Conservation (phyloP, 2,329 filamentous ascomycete species). For the Colletotrichum liaoningense region DNA sequence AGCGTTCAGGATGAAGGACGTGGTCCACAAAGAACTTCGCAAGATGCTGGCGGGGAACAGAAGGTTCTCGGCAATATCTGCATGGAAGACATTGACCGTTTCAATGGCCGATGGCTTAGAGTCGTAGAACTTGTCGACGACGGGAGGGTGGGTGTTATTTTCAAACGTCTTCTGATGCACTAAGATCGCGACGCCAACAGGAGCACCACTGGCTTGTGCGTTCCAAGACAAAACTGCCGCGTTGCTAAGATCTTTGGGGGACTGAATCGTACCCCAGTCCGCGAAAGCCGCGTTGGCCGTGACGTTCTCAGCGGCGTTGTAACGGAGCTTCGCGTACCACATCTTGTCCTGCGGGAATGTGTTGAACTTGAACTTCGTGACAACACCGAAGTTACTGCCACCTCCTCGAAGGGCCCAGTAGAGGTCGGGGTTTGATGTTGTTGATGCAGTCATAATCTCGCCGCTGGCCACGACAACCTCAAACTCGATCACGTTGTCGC, state of each 20-base stretch:
- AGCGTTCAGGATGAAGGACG: neutral
- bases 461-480: conserved; percentile 54
- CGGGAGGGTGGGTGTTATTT: conserved; percentile 30
- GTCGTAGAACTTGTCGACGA: conserved; percentile 39
- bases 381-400: conserved; percentile 54
- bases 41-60: neutral
- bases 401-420: conserved; percentile 58
- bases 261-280: neutral
- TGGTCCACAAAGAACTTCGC: conserved; percentile 39
- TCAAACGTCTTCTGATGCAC: conserved; percentile 33
- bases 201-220: conserved; percentile 8
- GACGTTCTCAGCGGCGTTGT: neutral
- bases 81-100: conserved; percentile 34
- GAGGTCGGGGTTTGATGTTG: conserved; percentile 48
- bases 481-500: conserved; percentile 52
- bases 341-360: conserved; percentile 34
- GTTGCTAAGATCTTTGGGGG: neutral
- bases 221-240: conserved; percentile 37
- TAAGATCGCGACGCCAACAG: conserved; percentile 18
- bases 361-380: conserved; percentile 41
- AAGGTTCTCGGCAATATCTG: conserved; percentile 29
- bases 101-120: neutral
- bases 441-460: conserved; percentile 50
- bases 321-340: neutral
- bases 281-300: neutral